Conservation (phyloP, 805 yeast genomes). For the Kodamaea kakaduensis region DNA sequence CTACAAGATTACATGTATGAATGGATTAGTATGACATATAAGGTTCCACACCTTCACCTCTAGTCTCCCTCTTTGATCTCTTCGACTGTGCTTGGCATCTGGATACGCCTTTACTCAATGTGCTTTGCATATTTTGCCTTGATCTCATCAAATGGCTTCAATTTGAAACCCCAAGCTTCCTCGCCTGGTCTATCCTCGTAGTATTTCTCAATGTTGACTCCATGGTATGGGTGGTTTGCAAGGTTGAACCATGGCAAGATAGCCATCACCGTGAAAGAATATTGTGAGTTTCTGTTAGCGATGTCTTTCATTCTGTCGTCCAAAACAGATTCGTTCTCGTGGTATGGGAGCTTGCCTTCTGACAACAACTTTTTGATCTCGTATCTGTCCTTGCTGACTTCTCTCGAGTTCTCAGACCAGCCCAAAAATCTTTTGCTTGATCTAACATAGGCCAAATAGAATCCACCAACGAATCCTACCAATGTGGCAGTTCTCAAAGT, state of each 20-base stretch:
- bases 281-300: slow-evolving; percentile 74
- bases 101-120: slow-evolving; percentile 23
- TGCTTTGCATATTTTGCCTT: slow-evolving; percentile 29
- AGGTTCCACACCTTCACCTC: too few relatives aligned
- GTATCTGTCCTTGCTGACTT: slow-evolving; percentile 67
- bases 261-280: slow-evolving; percentile 56
- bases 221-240: slow-evolving; percentile 78
- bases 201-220: slow-evolving; percentile 51
- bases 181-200: slow-evolving; percentile 53
- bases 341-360: slow-evolving; percentile 64
- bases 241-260: slow-evolving; percentile 81
- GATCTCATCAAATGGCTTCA: slow-evolving; percentile 50
- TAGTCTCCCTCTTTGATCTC: too few relatives aligned
- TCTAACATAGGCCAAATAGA: slow-evolving; percentile 62
- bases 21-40: too few relatives aligned
- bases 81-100: too few relatives aligned
- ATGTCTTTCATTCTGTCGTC: slow-evolving; percentile 68
- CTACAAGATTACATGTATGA: too few relatives aligned
- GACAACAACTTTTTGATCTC: slow-evolving; percentile 67
- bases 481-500: slow-evolving; percentile 56
- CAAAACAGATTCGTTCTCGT: slow-evolving; percentile 50
- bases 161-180: slow-evolving; percentile 52
- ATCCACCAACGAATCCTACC: slow-evolving; percentile 71
- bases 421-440: slow-evolving; percentile 77
- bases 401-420: slow-evolving; percentile 64